Conservation (phyloP, 176 grass and related monocot species). For the Oryza rufipogon region DNA sequence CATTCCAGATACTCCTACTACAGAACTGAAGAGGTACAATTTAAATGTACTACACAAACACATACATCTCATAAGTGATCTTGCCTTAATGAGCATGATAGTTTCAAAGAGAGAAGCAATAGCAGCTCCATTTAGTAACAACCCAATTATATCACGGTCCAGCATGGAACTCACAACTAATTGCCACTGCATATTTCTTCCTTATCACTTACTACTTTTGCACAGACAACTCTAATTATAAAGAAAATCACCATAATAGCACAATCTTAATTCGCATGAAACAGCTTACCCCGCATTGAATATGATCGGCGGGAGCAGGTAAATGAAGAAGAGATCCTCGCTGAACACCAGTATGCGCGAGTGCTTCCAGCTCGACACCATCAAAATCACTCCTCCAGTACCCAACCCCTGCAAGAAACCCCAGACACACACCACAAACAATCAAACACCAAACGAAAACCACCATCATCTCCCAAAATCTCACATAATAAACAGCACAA, state of each 20-base stretch:
- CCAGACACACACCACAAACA: not conserved
- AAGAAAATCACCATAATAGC: not conserved
- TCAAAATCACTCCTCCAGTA: constrained; percentile 63
- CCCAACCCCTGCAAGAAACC: constrained; percentile 58
- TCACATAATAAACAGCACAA: not conserved
- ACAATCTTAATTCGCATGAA: constrained; percentile 1
- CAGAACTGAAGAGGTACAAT: not conserved
- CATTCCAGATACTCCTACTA: not conserved
- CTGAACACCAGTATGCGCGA: constrained; percentile 69
- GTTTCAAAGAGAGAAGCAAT: not conserved
- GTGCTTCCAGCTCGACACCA: constrained; percentile 59
- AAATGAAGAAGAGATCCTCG: constrained; percentile 88
- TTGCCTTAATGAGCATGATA: not conserved
- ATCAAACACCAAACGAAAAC: too few species aligned
- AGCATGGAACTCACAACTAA: not conserved
- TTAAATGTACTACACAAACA: not conserved
- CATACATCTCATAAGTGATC: too few species aligned
- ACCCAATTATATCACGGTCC: not conserved
- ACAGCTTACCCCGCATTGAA: constrained; percentile 76
- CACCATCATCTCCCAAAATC: not conserved
- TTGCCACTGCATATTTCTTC: not conserved
- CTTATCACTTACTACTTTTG: not conserved
- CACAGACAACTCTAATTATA: not conserved
- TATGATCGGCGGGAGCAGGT: constrained; percentile 82
- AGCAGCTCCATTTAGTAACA: not conserved